A percentile compares a stretch with the other conserved stretches of the same genome.
These are phyloP conservation scores for Phytophthora cactorum DNA, from an alignment of 352 stramenopile genomes.

Conservation along the genomic window DNA sequence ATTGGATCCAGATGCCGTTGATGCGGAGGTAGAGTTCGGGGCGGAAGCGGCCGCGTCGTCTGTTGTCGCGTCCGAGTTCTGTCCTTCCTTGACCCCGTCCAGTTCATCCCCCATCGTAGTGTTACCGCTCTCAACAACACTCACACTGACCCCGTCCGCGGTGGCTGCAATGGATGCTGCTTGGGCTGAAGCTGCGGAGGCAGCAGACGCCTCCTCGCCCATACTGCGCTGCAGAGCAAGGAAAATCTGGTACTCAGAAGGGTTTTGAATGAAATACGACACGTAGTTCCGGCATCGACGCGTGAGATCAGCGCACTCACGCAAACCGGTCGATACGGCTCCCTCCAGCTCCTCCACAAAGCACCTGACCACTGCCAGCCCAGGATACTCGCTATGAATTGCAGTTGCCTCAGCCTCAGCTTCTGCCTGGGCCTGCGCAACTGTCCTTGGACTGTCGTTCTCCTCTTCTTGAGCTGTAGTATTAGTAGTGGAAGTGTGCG, in stretches of 20 bases:
- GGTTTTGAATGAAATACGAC: constrained; percentile 87
- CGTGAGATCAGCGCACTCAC: constrained; percentile 67
- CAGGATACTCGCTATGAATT: constrained; percentile 75
- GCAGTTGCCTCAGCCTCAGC: constrained; percentile 35
- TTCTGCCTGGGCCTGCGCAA: constrained; percentile 28
- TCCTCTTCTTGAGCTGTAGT: constrained; percentile 15
- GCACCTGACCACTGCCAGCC: constrained; percentile 67
- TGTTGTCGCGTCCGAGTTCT: constrained; percentile 8
- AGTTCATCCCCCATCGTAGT: constrained; percentile 25
- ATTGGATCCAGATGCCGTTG: constrained; percentile 11
- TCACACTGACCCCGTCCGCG: constrained; percentile 38
- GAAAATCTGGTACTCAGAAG: constrained; percentile 86
- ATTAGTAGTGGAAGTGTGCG: constrained; percentile 33
- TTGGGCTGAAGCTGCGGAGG: constrained; percentile 25
- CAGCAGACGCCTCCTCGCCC: constrained; percentile 44
- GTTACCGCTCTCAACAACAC: constrained; percentile 27
- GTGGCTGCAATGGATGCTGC: constrained; percentile 29
- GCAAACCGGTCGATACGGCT: constrained; percentile 58
- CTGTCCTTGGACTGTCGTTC: constrained; percentile 32
- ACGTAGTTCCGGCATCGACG: constrained; percentile 78
- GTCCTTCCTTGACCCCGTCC: constrained; percentile 22
- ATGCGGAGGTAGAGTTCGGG: constrained; percentile 2
- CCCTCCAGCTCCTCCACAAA: constrained; percentile 71
- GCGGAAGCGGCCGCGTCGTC: constrained; percentile 19
- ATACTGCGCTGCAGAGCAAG: constrained; percentile 73